Evolutionary conservation across 2,329 filamentous ascomycete genomes (phyloP).

Genomic region (Microcyclosporella mali): DNA sequence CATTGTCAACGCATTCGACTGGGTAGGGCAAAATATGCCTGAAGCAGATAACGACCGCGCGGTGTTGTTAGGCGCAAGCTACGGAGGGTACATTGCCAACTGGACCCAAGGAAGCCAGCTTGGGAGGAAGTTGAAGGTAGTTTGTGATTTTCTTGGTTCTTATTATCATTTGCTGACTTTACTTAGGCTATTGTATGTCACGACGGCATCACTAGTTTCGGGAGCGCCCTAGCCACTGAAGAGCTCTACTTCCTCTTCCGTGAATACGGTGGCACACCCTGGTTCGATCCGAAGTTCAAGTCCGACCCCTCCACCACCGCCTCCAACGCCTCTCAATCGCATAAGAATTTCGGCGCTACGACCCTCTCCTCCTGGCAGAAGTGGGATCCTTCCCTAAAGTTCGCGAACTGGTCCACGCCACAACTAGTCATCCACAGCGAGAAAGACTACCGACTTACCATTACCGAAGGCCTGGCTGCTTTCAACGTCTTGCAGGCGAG

Average conservation of each 20-base stretch:
- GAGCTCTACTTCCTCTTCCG: slow-evolving; percentile 52
- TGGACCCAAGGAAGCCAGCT: slow-evolving; percentile 74
- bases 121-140: slow-evolving; percentile 69
- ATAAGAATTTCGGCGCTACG: slow-evolving; percentile 16
- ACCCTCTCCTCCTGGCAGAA: slow-evolving; percentile 15
- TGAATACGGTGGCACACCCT: slow-evolving; percentile 47
- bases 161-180: too few species aligned
- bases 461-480: slow-evolving; percentile 75
- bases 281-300: slow-evolving; percentile 36
- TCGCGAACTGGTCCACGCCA: slow-evolving; percentile 73
- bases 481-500: slow-evolving; percentile 79
- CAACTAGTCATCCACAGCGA: slow-evolving; percentile 87
- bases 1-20: slow-evolving; percentile 69
- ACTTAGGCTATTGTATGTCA: slow-evolving; percentile 62
- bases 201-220: slow-evolving; percentile 27
- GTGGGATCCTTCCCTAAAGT: slow-evolving; percentile 53
- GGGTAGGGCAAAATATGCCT: slow-evolving; percentile 58
- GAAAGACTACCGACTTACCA: slow-evolving; percentile 79
- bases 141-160: too few species aligned
- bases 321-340: slow-evolving; percentile 6
- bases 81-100: slow-evolving; percentile 69
- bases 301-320: slow-evolving; percentile 4
- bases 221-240: slow-evolving; percentile 35
- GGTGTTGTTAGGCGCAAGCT: slow-evolving; percentile 69
- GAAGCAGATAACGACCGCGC: slow-evolving; percentile 64